Percentiles rank a stretch among this genome's conserved stretches.
Conservation (phyloP, 1,284 basidiomycete species). For the Puccinia novopanici region DNA sequence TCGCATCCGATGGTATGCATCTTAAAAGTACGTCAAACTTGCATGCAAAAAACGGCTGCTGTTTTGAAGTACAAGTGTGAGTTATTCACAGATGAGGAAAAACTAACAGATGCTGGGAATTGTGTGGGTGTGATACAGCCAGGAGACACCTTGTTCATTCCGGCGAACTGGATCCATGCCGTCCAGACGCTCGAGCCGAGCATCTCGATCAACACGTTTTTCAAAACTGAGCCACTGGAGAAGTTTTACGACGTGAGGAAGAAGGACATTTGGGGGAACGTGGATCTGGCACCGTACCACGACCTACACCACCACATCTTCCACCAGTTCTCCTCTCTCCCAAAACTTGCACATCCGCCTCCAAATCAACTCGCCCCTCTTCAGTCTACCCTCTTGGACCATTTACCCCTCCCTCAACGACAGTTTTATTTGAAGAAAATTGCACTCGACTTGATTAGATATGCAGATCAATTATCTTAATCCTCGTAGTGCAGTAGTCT, state of each 20-base stretch:
- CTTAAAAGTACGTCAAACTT: constrained; percentile 36
- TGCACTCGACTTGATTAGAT: constrained; percentile 40
- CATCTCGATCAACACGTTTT: constrained; percentile 48
- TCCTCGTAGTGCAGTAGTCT: background rate
- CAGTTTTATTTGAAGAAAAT: constrained; percentile 50
- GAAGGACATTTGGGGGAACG: constrained; percentile 47
- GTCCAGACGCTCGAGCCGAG: constrained; percentile 44
- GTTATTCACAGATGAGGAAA: background rate
- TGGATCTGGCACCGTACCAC: constrained; percentile 24
- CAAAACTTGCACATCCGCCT: background rate
- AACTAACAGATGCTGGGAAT: background rate
- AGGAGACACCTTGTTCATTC: constrained; percentile 47
- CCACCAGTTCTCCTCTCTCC: background rate
- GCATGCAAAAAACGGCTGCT: background rate
- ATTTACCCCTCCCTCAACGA: constrained; percentile 24
- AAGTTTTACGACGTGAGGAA: constrained; percentile 11
- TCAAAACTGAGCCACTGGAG: constrained; percentile 13
- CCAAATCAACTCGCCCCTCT: background rate
- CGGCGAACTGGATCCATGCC: constrained; percentile 46
- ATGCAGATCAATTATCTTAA: constrained; percentile 36
- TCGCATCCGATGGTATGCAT: constrained; percentile 35
- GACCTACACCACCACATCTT: constrained; percentile 10
- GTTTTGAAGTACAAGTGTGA: background rate
- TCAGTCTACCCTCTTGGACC: constrained; percentile 9
- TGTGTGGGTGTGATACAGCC: constrained; percentile 3